Conservation (phyloP, 306 rosid species). For the Ceratonia siliqua region DNA sequence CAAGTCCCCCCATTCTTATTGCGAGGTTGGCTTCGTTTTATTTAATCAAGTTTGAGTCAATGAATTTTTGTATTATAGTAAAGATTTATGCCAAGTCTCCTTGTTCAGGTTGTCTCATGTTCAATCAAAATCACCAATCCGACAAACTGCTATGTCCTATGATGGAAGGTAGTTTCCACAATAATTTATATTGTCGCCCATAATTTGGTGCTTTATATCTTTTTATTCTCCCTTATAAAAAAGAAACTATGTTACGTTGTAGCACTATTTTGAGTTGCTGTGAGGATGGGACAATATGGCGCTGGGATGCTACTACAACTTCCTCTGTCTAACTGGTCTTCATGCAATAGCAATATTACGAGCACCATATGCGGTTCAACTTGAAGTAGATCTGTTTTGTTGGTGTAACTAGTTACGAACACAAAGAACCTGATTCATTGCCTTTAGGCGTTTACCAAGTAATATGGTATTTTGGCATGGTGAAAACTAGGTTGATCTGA, state of each 20-base stretch:
- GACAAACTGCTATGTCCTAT: slow-evolving; percentile 90
- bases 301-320: slow-evolving; percentile 73
- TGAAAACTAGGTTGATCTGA: no score
- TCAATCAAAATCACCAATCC: slow-evolving; percentile 83
- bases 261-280: slow-evolving; percentile 90
- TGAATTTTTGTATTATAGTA: slow-evolving; percentile 3
- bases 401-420: slow-evolving; percentile 15
- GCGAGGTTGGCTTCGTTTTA: slow-evolving; percentile 54
- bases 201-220: not conserved
- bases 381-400: slow-evolving; percentile 16
- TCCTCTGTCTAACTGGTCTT: slow-evolving; percentile 28
- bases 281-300: slow-evolving; percentile 98
- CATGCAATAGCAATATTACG: not conserved
- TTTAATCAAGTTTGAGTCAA: not conserved
- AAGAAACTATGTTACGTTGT: no score
- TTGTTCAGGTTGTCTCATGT: slow-evolving; percentile 69
- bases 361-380: slow-evolving; percentile 2
- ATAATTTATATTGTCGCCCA: not conserved
- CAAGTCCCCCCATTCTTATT: slow-evolving; percentile 85
- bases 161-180: slow-evolving; percentile 79
- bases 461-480: not conserved
- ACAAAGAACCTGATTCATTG: not conserved
- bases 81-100: slow-evolving; percentile 11
- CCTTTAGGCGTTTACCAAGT: not conserved
- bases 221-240: no score